Evolutionary conservation across 345 rosid species (phyloP).

Genomic region (Excoecaria cochinchinensis): DNA sequence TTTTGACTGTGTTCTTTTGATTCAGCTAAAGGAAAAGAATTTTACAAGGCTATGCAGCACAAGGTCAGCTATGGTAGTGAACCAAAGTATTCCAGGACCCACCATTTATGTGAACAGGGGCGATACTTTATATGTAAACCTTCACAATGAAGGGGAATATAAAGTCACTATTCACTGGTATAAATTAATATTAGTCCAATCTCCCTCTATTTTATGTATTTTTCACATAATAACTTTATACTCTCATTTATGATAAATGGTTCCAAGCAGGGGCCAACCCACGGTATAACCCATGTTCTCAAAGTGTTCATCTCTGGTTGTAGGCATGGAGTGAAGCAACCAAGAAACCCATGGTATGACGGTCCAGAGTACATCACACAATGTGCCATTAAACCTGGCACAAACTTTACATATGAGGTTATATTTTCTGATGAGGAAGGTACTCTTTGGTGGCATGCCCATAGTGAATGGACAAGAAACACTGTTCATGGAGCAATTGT

Average conservation of each 20-base stretch:
- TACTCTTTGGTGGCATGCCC: constrained; percentile 96
- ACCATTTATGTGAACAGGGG: constrained; percentile 37
- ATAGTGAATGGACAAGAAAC: constrained; percentile 76
- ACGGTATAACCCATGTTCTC: too few relatives aligned
- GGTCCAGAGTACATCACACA: constrained; percentile 82
- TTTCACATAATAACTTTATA: neutral
- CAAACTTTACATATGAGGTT: constrained; percentile 59
- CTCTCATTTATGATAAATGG: too few relatives aligned
- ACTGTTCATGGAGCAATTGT: constrained; percentile 73
- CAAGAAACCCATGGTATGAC: constrained; percentile 85
- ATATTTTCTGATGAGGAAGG: constrained; percentile 64
- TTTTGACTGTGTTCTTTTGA: neutral
- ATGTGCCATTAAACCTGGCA: constrained; percentile 76
- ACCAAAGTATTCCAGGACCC: constrained; percentile 37
- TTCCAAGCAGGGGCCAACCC: too few relatives aligned
- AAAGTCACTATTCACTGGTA: constrained; percentile 60
- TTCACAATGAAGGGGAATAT: constrained; percentile 43
- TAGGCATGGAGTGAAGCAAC: constrained; percentile 62
- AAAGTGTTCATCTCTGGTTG: neutral
- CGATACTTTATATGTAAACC: constrained; percentile 41
- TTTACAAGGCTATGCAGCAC: constrained; percentile 33
- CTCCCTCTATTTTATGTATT: too few relatives aligned
- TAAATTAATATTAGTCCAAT: neutral
- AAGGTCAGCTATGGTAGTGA: constrained; percentile 32
- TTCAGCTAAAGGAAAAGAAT: constrained; percentile 28